Evolutionary conservation across 2,329 filamentous ascomycete species (phyloP), one percentile per base, ranked within the genome.

Genomic region (Talaromyces pinophilus): DNA sequence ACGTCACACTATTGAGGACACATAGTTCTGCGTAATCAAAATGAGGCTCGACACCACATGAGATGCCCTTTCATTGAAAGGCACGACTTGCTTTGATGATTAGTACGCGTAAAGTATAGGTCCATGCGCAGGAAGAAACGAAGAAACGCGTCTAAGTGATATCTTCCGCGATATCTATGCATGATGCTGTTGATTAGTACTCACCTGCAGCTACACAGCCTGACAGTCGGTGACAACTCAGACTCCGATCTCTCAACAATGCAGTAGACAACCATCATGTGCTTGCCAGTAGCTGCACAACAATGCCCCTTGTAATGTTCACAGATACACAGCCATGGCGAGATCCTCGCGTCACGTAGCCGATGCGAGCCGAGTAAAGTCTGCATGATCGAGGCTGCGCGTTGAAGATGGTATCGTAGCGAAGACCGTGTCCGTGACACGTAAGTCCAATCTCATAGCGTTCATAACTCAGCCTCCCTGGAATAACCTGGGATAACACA

Each of bases 251-350:
- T 60, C 54, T 46, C 44, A 50, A 25, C 3, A 60, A 48, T 63
- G 44, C 65, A 67, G 61, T 35, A 35, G 62, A 33, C 22, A 22
- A 15, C 40, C 40, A 67, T 67, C 65, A 67, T 63, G 65, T 67
- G 65, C 55, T 55, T 59, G 54, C 22, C 25, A 50, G 54, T 44
- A 48, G 33, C 52, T 67, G 61, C 60, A 63, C 44, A 33, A 55
- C 22, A 13, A 54, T 30, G 22, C 22, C 50, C 35, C 33, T 25
- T 42, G 48, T 63, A n/a, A 33, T 63, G 22, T 61, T 50, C 8
- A 10, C 60, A 50, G 42, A 44, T 33, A 50, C 11, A 59, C n/a
- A 44, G 30, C 50, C 17, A 57, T 48, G 62, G 52, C n/a, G 52
- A 30, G 52, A 57, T 46, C 25, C 35, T 30, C 50, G 40, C 52